Base-by-base conservation (phyloP, 495 filamentous ascomycete species). In the Aspergillus carlsbadensis region DNA sequence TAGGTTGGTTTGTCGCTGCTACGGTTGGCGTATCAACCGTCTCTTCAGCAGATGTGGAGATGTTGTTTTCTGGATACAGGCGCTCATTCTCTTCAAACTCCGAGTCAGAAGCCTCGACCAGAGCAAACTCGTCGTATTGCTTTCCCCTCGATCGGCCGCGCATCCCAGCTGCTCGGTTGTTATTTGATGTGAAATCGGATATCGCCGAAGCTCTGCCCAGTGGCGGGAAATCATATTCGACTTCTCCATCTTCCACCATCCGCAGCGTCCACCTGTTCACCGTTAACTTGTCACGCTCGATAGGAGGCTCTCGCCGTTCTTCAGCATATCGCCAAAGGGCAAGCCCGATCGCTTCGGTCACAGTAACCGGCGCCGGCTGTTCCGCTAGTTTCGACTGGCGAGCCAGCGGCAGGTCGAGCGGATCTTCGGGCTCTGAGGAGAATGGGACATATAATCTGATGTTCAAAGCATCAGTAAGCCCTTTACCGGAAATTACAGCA, bases 241-340 rank as follows among this genome's bases (percentile, higher is more conserved):
- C 88, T 64, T 99, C 94, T 8, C 89, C 92, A 63, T 92, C 89
- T 60, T 99, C 94, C 7, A 97, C 90, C 89, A 99, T 96, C 26
- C 92, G 81, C 14, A 99, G 72, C 10, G 86, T 88, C 93, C 94
- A 99, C 65, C 85, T 83, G 63, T 98, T 98, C 45, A 96, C 88
- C 54, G 91, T 93, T 29, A 88, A 71, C 64, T 91, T 89, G 26
- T 84, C 80, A 15, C 76, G 74, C 2, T 83, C 78, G 11, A 98
- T 78, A 2, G 81, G 52, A 13, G 94, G 95, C 57, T 89, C 82
- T 21, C 86, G 76, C 33, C 86, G 84, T 63, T 97, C 92, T 54
- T 96, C 88, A 44, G 83, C 79, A 65, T 96, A 98, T 59, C 88
- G 79, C 85, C 89, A 98, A 2, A 98, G 74, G 39, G 87, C 87